Conservation (phyloP, 176 grass and related monocot species). For the Rhipidocladum racemiflorum region DNA sequence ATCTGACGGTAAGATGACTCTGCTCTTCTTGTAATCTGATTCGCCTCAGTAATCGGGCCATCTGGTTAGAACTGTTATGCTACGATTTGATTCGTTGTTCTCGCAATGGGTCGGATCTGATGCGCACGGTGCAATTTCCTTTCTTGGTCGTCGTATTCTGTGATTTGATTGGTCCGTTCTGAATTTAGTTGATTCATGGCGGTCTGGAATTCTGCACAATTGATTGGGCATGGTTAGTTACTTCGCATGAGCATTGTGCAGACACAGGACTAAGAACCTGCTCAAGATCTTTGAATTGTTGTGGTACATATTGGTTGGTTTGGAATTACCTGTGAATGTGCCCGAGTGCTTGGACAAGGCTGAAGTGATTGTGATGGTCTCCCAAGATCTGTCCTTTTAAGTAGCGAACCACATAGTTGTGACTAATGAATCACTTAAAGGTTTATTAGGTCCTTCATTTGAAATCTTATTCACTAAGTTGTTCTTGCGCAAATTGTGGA, state of each 20-base stretch:
- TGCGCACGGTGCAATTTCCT: neutral
- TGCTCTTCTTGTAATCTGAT: neutral
- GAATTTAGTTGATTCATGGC: neutral
- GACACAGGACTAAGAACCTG: neutral
- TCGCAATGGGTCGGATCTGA: conserved; percentile 32
- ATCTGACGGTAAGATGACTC: conserved; percentile 57
- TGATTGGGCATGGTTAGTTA: neutral
- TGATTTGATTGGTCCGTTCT: neutral
- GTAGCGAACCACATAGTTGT: neutral
- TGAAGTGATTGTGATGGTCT: neutral
- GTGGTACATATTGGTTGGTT: neutral
- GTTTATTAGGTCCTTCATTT: neutral
- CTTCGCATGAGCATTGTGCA: neutral
- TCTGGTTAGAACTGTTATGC: neutral
- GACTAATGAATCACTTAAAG: neutral
- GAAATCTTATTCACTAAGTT: neutral
- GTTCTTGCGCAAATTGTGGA: neutral
- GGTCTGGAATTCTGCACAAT: neutral
- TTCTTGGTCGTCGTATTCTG: neutral
- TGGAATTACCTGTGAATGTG: neutral
- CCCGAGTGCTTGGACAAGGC: neutral
- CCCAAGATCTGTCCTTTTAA: neutral
- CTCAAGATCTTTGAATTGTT: neutral
- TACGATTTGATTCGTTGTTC: neutral
- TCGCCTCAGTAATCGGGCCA: neutral